Percentiles rank a stretch among this genome's conserved stretches.
Evolutionary conservation across 2,329 filamentous ascomycete genomes (phyloP).

Genomic region (Pseudocercospora macadamiae): DNA sequence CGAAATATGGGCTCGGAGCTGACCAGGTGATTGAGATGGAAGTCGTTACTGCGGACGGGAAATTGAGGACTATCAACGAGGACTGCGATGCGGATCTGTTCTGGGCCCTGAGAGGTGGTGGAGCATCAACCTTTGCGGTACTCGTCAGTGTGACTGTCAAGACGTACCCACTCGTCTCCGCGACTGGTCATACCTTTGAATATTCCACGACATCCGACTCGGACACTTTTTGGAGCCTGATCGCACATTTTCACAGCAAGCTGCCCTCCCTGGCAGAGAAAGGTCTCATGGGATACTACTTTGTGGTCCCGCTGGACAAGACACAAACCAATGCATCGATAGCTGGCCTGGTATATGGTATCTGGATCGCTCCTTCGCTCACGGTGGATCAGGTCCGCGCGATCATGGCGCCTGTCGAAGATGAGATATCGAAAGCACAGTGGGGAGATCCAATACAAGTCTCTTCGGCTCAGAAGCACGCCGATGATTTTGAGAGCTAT

Average conservation of each 20-base stretch:
- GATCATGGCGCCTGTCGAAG: not conserved
- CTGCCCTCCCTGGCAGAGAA: slow-evolving; percentile 11
- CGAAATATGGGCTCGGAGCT: slow-evolving; percentile 20
- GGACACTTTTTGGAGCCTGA: slow-evolving; percentile 17
- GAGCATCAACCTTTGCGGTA: slow-evolving; percentile 15
- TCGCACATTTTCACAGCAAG: slow-evolving; percentile 12
- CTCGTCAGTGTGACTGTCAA: slow-evolving; percentile 16
- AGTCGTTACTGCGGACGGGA: slow-evolving; percentile 24
- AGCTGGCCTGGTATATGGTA: slow-evolving; percentile 7
- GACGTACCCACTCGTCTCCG: not conserved
- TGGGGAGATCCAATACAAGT: slow-evolving; percentile 3
- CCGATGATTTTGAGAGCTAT: slow-evolving; percentile 1
- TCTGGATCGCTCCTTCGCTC: not conserved
- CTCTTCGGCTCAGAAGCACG: not conserved
- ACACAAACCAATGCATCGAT: slow-evolving; percentile 1
- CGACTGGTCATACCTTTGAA: not conserved
- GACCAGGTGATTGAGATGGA: slow-evolving; percentile 24
- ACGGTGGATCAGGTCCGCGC: not conserved
- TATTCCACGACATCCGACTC: slow-evolving; percentile 14
- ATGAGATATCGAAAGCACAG: not conserved
- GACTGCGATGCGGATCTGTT: slow-evolving; percentile 25
- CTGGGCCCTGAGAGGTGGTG: slow-evolving; percentile 26
- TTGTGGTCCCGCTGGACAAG: not conserved
- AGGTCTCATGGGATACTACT: slow-evolving; percentile 20
- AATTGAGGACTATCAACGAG: slow-evolving; percentile 15